Percentiles rank a stretch among this genome's conserved stretches.
These are phyloP conservation scores for Cutaneotrichosporon spelunceum DNA, from an alignment of 1,284 basidiomycete genomes.

Conservation along the genomic window DNA sequence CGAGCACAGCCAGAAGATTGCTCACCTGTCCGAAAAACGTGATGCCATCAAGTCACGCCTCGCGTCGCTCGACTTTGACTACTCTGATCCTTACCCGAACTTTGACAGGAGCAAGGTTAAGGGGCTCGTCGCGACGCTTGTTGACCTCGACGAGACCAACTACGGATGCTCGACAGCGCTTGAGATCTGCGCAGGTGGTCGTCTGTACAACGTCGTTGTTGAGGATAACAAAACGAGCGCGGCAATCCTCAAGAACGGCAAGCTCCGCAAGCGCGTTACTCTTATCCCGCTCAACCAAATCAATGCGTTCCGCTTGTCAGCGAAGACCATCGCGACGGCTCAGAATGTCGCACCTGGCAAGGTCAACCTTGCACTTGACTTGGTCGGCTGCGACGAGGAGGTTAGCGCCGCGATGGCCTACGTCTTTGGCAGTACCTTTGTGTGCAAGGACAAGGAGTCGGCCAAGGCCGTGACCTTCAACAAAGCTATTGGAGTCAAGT, in stretches of 20 bases:
- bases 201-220: slow-evolving; percentile 92
- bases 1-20: slow-evolving; percentile 60
- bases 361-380: slow-evolving; percentile 77
- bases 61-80: slow-evolving; percentile 77
- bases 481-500: slow-evolving; percentile 68
- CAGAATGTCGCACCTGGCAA: slow-evolving; percentile 74
- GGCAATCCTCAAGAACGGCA: slow-evolving; percentile 72
- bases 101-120: slow-evolving; percentile 88
- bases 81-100: slow-evolving; percentile 68
- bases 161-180: slow-evolving; percentile 81
- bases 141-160: slow-evolving; percentile 68
- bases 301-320: slow-evolving; percentile 63
- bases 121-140: slow-evolving; percentile 84
- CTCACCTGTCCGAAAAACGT: slow-evolving; percentile 67
- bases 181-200: slow-evolving; percentile 86
- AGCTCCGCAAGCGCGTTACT: slow-evolving; percentile 83
- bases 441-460: slow-evolving; percentile 84
- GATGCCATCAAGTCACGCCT: slow-evolving; percentile 69
- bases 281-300: slow-evolving; percentile 95
- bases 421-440: slow-evolving; percentile 89
- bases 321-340: slow-evolving; percentile 73
- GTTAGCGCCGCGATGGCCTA: slow-evolving; percentile 87
- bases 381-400: slow-evolving; percentile 81
- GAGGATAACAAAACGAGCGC: slow-evolving; percentile 86
- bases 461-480: slow-evolving; percentile 88